phyloP scores from a whole-genome alignment of 805 yeast genomes.

The Clavispora carvajalis region DNA sequence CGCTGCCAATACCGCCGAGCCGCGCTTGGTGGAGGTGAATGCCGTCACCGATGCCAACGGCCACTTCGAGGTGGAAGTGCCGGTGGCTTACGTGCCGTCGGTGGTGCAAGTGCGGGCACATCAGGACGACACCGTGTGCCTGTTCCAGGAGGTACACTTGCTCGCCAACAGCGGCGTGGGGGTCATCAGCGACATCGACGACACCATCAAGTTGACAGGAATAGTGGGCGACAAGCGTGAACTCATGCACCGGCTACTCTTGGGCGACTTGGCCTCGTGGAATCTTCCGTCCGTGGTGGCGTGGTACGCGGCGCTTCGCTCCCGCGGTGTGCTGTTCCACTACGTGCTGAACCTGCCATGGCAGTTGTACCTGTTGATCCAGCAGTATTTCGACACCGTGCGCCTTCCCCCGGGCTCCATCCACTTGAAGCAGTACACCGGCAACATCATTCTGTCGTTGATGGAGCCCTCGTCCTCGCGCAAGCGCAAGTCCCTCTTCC shows the following conservation, averaged over 20 bases:
- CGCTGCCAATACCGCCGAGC: constrained; percentile 32
- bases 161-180: constrained; percentile 52
- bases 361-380: constrained; percentile 66
- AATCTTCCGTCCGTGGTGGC: constrained; percentile 65
- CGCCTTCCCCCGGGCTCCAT: constrained; percentile 76
- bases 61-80: constrained; percentile 49
- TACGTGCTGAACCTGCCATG: constrained; percentile 96
- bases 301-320: constrained; percentile 58
- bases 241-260: constrained; percentile 71
- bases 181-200: constrained; percentile 88
- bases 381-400: constrained; percentile 48
- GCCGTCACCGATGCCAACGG: constrained; percentile 63
- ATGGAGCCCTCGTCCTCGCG: constrained; percentile 85
- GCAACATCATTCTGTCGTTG: constrained; percentile 73
- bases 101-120: constrained; percentile 47
- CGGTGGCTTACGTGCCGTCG: constrained; percentile 58
- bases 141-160: constrained; percentile 41
- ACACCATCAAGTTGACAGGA: constrained; percentile 87
- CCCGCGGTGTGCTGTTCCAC: constrained; percentile 58
- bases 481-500: constrained; percentile 60
- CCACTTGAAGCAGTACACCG: constrained; percentile 83
- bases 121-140: constrained; percentile 42
- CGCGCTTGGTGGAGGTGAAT: constrained; percentile 22
- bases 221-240: constrained; percentile 84
- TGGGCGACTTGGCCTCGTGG: constrained; percentile 62